Percentiles rank a stretch among this genome's conserved stretches.
These are phyloP conservation scores for Posidonia oceanica DNA, from an alignment of 116 monocot species.

Conservation along the genomic window DNA sequence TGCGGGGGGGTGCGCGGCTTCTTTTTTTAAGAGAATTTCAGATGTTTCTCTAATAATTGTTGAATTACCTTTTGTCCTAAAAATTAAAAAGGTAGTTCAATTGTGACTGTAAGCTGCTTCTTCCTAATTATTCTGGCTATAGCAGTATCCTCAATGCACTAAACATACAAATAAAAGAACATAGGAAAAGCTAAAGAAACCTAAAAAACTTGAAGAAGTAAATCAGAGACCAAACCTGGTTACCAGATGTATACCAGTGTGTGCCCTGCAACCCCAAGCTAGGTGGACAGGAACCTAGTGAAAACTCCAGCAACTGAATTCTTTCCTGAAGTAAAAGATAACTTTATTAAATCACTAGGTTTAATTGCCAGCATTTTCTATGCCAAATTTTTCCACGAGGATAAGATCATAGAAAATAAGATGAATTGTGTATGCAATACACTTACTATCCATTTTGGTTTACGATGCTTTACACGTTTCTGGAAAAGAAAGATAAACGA, in stretches of 20 bases:
- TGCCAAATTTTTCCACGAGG: background rate
- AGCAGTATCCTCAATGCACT: no score
- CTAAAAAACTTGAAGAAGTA: background rate
- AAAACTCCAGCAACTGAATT: conserved; percentile 79
- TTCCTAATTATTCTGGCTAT: no score
- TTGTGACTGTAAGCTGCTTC: no score
- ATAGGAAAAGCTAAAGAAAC: no score
- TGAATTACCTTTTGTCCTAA: no score
- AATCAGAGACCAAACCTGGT: conserved; percentile 52
- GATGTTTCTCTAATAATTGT: no score
- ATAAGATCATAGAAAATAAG: background rate
- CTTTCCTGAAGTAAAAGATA: conserved; percentile 42
- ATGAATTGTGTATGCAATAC: background rate
- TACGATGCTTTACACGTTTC: conserved; percentile 70
- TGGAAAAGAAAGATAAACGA: conserved; percentile 20
- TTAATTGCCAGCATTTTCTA: background rate
- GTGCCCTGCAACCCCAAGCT: conserved; percentile 53
- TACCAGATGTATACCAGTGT: conserved; percentile 76
- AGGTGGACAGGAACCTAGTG: conserved; percentile 82
- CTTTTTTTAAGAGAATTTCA: no score
- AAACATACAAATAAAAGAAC: no score
- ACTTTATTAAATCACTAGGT: background rate
- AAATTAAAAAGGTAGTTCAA: no score
- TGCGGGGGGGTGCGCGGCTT: no score
- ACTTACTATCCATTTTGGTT: conserved; percentile 80